phyloP scores from a whole-genome alignment of 73 alveolate genomes.

The Uronychia setigera region DNA sequence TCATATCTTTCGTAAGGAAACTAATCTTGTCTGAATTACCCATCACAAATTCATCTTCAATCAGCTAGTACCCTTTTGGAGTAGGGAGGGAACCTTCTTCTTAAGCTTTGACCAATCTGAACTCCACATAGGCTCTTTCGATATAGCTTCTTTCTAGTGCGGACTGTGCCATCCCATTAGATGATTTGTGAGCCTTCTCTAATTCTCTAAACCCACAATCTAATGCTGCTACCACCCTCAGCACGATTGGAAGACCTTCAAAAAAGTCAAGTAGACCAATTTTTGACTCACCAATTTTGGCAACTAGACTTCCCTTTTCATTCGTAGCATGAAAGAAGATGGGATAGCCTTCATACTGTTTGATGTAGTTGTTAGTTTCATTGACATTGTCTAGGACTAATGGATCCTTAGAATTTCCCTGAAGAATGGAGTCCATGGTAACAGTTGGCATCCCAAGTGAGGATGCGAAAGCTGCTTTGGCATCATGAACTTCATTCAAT shows the following conservation, averaged over 20 bases:
- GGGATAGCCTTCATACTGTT: constrained; percentile 66
- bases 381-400: constrained; percentile 45
- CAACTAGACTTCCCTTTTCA: constrained; percentile 2
- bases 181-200: constrained; percentile 14
- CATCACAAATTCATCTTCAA: constrained; percentile 53
- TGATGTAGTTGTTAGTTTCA: constrained; percentile 50
- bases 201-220: constrained; percentile 26
- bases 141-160: constrained; percentile 31
- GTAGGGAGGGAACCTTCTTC: constrained; percentile 18
- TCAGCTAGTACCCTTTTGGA: constrained; percentile 33
- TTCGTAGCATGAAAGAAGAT: constrained; percentile 3
- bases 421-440: background rate
- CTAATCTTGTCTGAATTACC: constrained; percentile 56
- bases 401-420: constrained; percentile 32
- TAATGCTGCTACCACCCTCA: constrained; percentile 27
- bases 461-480: background rate
- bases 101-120: constrained; percentile 33
- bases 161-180: background rate
- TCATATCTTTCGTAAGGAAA: constrained; percentile 42
- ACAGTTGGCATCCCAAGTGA: background rate
- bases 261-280: constrained; percentile 64
- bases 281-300: background rate
- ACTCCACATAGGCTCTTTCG: constrained; percentile 49
- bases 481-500: background rate
- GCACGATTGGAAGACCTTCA: constrained; percentile 30